Conservation (phyloP, 768 basidiomycete species). For the Kwoniella europaea region DNA sequence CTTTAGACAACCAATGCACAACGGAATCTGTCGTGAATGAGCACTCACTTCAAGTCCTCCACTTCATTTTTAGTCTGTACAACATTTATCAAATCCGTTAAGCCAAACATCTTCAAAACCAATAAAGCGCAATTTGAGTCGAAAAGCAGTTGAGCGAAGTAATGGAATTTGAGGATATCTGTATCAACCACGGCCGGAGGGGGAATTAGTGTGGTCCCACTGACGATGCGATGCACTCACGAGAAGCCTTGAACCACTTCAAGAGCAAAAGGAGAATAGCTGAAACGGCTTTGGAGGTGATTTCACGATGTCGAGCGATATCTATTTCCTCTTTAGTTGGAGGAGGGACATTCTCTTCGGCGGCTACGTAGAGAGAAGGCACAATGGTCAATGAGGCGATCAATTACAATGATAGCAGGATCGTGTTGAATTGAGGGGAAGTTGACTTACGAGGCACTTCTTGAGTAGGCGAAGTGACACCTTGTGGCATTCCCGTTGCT, state of each 20-base stretch:
- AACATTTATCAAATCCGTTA: conserved; percentile 83
- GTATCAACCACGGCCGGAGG: neutral
- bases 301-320: conserved; percentile 91
- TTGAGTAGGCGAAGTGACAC: conserved; percentile 42
- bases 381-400: neutral
- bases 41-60: conserved; percentile 57
- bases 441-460: conserved; percentile 47
- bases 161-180: conserved; percentile 99
- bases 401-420: neutral
- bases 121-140: conserved; percentile 93
- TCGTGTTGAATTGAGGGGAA: no score
- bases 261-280: conserved; percentile 86
- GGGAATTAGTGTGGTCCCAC: neutral
- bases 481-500: conserved; percentile 20
- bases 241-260: conserved; percentile 99
- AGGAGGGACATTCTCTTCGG: conserved; percentile 62
- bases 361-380: neutral
- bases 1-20: neutral
- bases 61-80: conserved; percentile 87
- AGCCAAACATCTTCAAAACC: conserved; percentile 96
- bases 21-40: neutral
- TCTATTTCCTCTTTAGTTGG: conserved; percentile 89
- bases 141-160: conserved; percentile 90
- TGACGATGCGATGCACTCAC: conserved; percentile 63
- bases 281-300: conserved; percentile 95